phyloP scores from a whole-genome alignment of 148 eudicot species.

The Amaranthus palmeri region DNA sequence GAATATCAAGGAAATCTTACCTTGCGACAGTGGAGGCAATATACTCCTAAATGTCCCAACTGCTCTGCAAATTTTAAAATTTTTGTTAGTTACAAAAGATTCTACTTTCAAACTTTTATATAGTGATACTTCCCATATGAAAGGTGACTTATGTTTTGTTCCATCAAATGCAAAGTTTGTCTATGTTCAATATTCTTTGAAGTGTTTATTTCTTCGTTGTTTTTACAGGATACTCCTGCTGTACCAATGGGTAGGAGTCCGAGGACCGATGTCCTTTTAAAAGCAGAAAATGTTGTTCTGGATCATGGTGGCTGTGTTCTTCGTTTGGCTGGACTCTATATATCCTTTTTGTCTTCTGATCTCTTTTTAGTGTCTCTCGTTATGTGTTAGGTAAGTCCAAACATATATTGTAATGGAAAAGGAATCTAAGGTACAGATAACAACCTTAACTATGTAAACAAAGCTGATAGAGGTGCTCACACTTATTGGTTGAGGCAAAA shows the following conservation, averaged over 20 bases:
- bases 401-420: neutral
- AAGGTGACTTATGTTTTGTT: neutral
- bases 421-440: neutral
- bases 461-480: constrained; percentile 87
- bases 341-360: constrained; percentile 49
- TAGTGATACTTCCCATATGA: neutral
- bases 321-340: constrained; percentile 89
- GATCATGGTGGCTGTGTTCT: constrained; percentile 68
- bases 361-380: neutral
- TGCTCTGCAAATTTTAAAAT: neutral
- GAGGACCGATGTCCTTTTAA: constrained; percentile 71
- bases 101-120: too few relatives aligned
- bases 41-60: neutral
- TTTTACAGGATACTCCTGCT: constrained; percentile 55
- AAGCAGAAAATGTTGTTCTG: constrained; percentile 66
- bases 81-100: neutral
- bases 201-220: neutral
- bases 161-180: constrained; percentile 3
- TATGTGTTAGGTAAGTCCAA: neutral
- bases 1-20: neutral
- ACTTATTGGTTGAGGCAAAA: constrained; percentile 74
- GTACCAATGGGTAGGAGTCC: constrained; percentile 79
- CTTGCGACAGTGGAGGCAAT: neutral
- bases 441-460: constrained; percentile 57
- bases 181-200: neutral